Evolutionary conservation across 2,329 filamentous ascomycete genomes (phyloP).

Genomic region (Fusarium liriodendri): DNA sequence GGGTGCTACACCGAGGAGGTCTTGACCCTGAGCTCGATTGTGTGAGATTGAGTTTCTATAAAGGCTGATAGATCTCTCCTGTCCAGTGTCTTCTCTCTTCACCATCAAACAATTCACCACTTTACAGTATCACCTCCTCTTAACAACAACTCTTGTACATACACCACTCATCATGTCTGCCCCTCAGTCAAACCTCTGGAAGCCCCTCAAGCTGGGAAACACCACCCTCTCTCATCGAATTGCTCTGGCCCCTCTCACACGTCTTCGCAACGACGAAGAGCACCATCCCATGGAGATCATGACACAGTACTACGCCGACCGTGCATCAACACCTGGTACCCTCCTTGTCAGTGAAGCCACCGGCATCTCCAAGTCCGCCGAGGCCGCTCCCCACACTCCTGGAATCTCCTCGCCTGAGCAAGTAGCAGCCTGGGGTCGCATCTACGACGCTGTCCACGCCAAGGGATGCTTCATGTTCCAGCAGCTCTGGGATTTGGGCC

Average conservation of each 20-base stretch:
- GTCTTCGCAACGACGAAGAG: conserved; percentile 59
- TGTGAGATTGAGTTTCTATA: not conserved
- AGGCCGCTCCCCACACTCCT: conserved; percentile 55
- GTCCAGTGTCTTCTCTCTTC: not conserved
- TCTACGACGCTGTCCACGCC: conserved; percentile 72
- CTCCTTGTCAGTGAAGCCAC: conserved; percentile 61
- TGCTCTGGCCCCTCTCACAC: conserved; percentile 67
- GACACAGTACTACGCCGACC: conserved; percentile 59
- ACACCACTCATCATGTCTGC: conserved; percentile 21
- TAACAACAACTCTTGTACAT: not conserved
- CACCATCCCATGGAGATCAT: conserved; percentile 41
- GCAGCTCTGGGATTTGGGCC: conserved; percentile 74
- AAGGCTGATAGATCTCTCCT: not conserved
- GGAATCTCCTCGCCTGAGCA: conserved; percentile 69
- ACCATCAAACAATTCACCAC: not conserved
- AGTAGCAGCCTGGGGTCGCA: conserved; percentile 67
- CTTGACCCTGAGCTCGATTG: not conserved
- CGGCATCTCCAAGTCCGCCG: conserved; percentile 49
- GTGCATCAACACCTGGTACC: conserved; percentile 55
- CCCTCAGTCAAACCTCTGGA: conserved; percentile 34
- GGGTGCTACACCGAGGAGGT: not conserved
- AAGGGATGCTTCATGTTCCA: conserved; percentile 71
- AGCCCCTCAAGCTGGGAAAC: conserved; percentile 56
- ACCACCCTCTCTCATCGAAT: conserved; percentile 56
- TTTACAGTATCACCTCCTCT: not conserved